Evolutionary conservation across 164 flowering plant genomes (phyloP).

Genomic region (Macadamia integrifolia): DNA sequence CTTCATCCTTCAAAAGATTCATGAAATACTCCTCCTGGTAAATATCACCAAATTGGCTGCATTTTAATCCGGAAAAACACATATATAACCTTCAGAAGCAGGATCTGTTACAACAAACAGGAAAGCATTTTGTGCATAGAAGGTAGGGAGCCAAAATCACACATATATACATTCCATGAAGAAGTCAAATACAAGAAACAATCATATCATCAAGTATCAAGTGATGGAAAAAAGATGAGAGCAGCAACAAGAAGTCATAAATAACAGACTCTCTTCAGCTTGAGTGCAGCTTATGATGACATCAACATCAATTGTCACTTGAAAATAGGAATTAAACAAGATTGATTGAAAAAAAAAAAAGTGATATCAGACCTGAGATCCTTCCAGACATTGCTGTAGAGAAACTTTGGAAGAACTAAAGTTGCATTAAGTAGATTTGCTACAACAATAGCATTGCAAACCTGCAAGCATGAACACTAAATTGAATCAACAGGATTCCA

Average conservation of each 20-base stretch:
- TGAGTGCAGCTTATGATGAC: not conserved
- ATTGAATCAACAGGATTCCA: not conserved
- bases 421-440: slow-evolving; percentile 95
- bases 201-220: too few relatives aligned
- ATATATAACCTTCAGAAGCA: not conserved
- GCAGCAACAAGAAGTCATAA: not conserved
- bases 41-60: slow-evolving; percentile 94
- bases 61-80: slow-evolving; percentile 10
- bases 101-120: not conserved
- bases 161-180: not conserved
- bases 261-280: not conserved
- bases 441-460: slow-evolving; percentile 94
- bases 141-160: not conserved
- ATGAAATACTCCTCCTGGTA: slow-evolving; percentile 82
- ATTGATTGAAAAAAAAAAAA: not conserved
- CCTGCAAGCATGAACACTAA: slow-evolving; percentile 38
- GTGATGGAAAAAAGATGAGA: too few relatives aligned
- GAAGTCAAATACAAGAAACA: not conserved
- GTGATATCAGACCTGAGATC: slow-evolving; percentile 72
- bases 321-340: not conserved
- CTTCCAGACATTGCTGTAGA: slow-evolving; percentile 97
- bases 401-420: slow-evolving; percentile 83
- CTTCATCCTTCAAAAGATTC: slow-evolving; percentile 55
- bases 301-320: not conserved
- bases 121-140: not conserved